phyloP scores from a whole-genome alignment of 139 green algal species.

The Deuterostichococcus epilithicus region DNA sequence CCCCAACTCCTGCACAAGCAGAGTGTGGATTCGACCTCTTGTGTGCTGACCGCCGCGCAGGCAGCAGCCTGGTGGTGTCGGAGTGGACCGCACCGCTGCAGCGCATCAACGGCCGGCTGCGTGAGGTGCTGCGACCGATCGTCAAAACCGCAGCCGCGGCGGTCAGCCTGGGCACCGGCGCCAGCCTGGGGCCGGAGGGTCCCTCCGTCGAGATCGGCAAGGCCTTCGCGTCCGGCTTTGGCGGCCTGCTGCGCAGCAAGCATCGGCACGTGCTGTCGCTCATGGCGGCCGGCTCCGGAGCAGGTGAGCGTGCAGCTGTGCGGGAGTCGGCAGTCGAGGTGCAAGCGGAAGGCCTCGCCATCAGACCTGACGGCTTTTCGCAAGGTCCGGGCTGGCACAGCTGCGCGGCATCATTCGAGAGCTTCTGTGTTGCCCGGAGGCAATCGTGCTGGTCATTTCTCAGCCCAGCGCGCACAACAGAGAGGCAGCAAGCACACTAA shows the following conservation, averaged over 20 bases:
- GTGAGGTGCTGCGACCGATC: background rate
- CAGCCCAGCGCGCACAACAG: background rate
- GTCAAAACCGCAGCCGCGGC: slow-evolving; percentile 40
- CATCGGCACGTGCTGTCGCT: slow-evolving; percentile 61
- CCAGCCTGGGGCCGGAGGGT: slow-evolving; percentile 87
- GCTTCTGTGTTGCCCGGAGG: too few relatives aligned
- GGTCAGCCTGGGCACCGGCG: slow-evolving; percentile 77
- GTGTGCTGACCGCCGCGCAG: background rate
- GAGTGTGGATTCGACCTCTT: background rate
- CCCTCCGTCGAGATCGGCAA: slow-evolving; percentile 89
- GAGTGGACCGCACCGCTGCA: background rate
- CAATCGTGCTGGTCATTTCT: too few relatives aligned
- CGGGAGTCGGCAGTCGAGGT: too few relatives aligned
- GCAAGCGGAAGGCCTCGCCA: too few relatives aligned
- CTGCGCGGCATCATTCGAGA: too few relatives aligned
- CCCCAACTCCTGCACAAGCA: background rate
- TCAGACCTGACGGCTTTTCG: too few relatives aligned
- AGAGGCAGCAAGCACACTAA: background rate
- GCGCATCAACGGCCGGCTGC: background rate
- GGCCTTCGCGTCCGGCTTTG: slow-evolving; percentile 59
- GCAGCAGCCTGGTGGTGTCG: background rate
- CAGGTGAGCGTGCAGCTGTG: slow-evolving; percentile 34
- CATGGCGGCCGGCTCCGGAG: slow-evolving; percentile 82
- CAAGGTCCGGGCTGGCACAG: too few relatives aligned
- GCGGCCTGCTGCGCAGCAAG: slow-evolving; percentile 52